Evolutionary conservation across 495 filamentous ascomycete genomes (phyloP), one percentile per base, ranked within the genome.

Genomic region (Hypoxylon rickii): DNA sequence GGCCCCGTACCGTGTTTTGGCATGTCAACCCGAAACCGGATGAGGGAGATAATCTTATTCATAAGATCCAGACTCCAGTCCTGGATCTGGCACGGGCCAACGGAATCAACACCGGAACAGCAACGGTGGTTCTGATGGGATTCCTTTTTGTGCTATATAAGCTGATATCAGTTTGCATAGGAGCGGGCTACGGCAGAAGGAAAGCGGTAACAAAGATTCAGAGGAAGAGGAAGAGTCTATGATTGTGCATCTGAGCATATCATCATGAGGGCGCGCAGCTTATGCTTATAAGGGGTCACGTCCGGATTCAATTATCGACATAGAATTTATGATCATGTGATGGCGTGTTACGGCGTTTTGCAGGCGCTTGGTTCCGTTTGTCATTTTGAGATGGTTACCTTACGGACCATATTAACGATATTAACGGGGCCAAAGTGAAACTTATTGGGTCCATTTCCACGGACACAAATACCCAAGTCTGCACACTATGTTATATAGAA

Each of bases 1-100:
- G 83, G 3, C 81, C 85, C 15, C 76, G 82, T 39, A 96, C 90
- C 0, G 79, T 91, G 71, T 98, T 96, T 69, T 95, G 91, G 73
- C 90, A 96, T 66, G 71, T 96, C 2, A 77, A 82, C 37, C 90
- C 92, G 6, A 52, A 66, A 16, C 64, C 79, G 6, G 64, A 43
- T 16, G 68, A 44, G n/a, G 67, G 68, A 13, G 62, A 64, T 12
- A 59, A 61, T 18, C 71, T 91, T 19, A 76, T 85, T 12, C 86
- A 85, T 71, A 67, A 69, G 34, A 55, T 96, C 15, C 71, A 73
- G 21, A 89, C 94, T 7, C 94, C 94, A 0, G 92, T 97, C 21
- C 70, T 97, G 64, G 82, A 88, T 61, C 51, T 84, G 44, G 76
- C 78, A 39, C 70, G 74, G 38, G 75, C 78, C n/a, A 69, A 67